These are phyloP conservation scores for Ophiostoma angusticollis DNA, from an alignment of 2,329 filamentous ascomycete species.

Conservation along the genomic window DNA sequence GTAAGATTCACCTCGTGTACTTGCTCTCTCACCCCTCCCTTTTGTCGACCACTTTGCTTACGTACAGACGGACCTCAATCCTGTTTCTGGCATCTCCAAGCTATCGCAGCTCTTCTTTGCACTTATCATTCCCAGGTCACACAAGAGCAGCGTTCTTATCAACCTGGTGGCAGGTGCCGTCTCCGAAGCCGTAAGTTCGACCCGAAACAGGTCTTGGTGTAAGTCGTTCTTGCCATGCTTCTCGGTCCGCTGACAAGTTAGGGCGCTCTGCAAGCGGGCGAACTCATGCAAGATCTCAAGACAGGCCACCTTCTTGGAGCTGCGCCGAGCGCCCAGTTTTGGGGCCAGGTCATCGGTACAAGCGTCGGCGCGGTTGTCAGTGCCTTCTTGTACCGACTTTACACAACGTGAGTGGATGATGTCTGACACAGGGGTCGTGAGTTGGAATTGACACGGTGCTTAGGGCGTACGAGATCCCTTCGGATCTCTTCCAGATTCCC, in stretches of 20 bases:
- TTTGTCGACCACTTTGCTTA: not conserved
- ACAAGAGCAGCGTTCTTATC: slow-evolving; percentile 80
- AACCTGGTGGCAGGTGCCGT: slow-evolving; percentile 91
- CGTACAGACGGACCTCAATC: slow-evolving; percentile 69
- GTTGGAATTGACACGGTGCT: not conserved
- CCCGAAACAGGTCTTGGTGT: not conserved
- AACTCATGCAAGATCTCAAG: slow-evolving; percentile 95
- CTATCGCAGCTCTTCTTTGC: slow-evolving; percentile 93
- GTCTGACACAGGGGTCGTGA: not conserved
- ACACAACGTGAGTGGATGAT: slow-evolving; percentile 43
- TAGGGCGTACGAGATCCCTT: slow-evolving; percentile 76
- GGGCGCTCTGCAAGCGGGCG: slow-evolving; percentile 82
- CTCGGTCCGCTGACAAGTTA: slow-evolving; percentile 55
- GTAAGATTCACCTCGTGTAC: not conserved
- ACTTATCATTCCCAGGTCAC: slow-evolving; percentile 66
- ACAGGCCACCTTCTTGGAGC: slow-evolving; percentile 89
- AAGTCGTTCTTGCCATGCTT: slow-evolving; percentile 31
- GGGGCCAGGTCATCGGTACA: slow-evolving; percentile 85
- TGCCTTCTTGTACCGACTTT: slow-evolving; percentile 77
- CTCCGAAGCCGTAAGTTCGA: slow-evolving; percentile 19
- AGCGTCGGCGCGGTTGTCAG: slow-evolving; percentile 76
- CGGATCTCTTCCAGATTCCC: slow-evolving; percentile 81
- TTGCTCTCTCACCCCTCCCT: not conserved
- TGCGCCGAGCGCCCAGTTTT: slow-evolving; percentile 89
- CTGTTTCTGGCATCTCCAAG: slow-evolving; percentile 92